Percentiles rank a stretch among this genome's conserved stretches.
phyloP scores from a whole-genome alignment of 306 rosid species.

The Prinsepia uniflora region DNA sequence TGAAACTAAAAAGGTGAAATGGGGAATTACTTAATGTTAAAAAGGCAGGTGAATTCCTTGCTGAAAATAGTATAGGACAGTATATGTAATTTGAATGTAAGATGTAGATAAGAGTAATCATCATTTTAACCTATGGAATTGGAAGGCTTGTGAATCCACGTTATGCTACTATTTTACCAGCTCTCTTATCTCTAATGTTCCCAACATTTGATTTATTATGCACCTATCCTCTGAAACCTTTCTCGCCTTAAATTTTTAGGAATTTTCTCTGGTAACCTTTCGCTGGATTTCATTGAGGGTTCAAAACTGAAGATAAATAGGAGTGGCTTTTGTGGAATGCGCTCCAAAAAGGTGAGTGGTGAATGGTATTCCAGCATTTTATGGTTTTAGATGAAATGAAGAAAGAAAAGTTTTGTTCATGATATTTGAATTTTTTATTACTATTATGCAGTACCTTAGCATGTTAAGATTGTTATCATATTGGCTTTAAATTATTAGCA shows the following conservation, averaged over 20 bases:
- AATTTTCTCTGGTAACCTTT: conserved; percentile 79
- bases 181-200: not conserved
- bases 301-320: conserved; percentile 59
- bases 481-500: conserved; percentile 5
- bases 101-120: not conserved
- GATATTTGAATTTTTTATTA: not conserved
- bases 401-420: not conserved
- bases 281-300: conserved; percentile 55
- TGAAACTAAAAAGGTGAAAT: not conserved
- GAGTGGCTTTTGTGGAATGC: conserved; percentile 94
- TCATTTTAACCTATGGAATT: not conserved
- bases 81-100: not conserved
- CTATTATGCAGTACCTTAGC: conserved; percentile 2
- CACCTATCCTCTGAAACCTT: conserved; percentile 3
- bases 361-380: conserved; percentile 6
- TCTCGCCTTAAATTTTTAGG: conserved; percentile 34
- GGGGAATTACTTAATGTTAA: not conserved
- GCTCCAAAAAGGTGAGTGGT: conserved; percentile 67
- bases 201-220: not conserved
- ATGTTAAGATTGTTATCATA: not conserved
- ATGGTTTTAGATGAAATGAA: not conserved
- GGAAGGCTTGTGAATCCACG: conserved; percentile 2
- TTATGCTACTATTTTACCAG: not conserved
- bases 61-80: not conserved
- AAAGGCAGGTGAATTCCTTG: not conserved